These are phyloP conservation scores for Pythium dissimile DNA, from an alignment of 352 stramenopile species.

Conservation along the genomic window DNA sequence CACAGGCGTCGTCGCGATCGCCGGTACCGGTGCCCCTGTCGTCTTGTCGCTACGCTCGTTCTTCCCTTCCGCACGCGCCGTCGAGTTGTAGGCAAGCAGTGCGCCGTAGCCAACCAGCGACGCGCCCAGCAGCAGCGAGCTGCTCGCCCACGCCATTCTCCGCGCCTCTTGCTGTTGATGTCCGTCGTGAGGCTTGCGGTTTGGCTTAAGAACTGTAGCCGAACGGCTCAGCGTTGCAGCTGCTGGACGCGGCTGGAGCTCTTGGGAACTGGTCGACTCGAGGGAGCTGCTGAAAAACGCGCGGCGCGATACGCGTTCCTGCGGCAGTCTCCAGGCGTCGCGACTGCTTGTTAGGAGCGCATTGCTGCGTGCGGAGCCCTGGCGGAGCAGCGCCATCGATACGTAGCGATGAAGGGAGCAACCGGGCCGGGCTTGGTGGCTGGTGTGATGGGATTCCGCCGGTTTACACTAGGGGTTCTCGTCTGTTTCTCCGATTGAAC, in stretches of 20 bases:
- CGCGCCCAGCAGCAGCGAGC: slow-evolving; percentile 15
- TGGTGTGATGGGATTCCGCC: not conserved
- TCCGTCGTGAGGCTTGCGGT: not conserved
- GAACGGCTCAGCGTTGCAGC: not conserved
- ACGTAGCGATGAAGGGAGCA: no score
- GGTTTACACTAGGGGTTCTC: not conserved
- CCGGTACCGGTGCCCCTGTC: not conserved
- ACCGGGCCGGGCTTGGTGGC: no score
- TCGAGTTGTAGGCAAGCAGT: not conserved
- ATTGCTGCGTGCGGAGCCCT: slow-evolving; percentile 11
- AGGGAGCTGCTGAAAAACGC: slow-evolving; percentile 4
- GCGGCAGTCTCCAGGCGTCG: slow-evolving; percentile 10
- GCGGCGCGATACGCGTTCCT: slow-evolving; percentile 17
- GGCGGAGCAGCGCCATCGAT: slow-evolving; percentile 24
- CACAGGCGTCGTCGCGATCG: not conserved
- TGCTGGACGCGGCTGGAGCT: not conserved
- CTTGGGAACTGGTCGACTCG: not conserved
- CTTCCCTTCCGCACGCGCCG: not conserved
- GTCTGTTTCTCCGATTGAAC: slow-evolving; percentile 17
- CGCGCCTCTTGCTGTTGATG: not conserved
- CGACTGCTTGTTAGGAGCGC: slow-evolving; percentile 1
- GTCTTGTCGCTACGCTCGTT: not conserved
- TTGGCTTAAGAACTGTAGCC: not conserved
- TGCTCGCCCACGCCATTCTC: not conserved
- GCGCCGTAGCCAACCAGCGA: slow-evolving; percentile 20